Base-by-base conservation (phyloP, 164 flowering plant genomes). In the Macadamia tetraphylla region DNA sequence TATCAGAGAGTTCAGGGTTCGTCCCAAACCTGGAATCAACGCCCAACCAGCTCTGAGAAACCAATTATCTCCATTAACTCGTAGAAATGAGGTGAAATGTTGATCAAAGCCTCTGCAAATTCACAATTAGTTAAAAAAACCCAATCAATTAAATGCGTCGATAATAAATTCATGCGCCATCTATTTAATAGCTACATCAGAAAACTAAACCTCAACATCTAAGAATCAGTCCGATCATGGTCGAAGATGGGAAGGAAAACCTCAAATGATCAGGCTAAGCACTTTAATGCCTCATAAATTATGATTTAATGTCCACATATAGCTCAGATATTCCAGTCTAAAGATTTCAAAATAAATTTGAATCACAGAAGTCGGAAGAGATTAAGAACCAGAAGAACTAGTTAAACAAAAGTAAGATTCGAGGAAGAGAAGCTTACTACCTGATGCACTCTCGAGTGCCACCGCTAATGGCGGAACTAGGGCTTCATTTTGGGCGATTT, bases 201-300 rank as follows among this genome's bases (percentile, higher is more conserved):
- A 6, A 18, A 55, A 66, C n/a, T 58, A 49, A 35, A 68, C 59
- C 73, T 62, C 46, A 31, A 74, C 59, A 60, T 51, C 55, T 12
- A 43, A 57, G 46, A 9, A 14, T 32, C 58, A 30, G n/a, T 64
- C 71, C 68, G 23, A 23, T 23, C 23, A 23, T 23, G 23, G 23
- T 23, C 23, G 23, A 23, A 23, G 23, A 23, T 23, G 23, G 51
- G 29, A 32, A 6, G 55, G 31, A 43, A 43, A 60, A 42, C 15
- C 46, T 18, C 29, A n/a, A 29, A 14, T 49, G 35, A 12, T 58
- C 60, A 31, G 7, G 65, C 65, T 49, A 75, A 65, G 59, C 55
- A 35, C 71, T 75, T 70, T 9, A 67, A 64, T 64, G 60, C 62
- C 65, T 51, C 68, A 63, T 71, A 60, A 71, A 71, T 71, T 60